Conservation (phyloP, 768 basidiomycete genomes). For the Pleurotus tuoliensis region DNA sequence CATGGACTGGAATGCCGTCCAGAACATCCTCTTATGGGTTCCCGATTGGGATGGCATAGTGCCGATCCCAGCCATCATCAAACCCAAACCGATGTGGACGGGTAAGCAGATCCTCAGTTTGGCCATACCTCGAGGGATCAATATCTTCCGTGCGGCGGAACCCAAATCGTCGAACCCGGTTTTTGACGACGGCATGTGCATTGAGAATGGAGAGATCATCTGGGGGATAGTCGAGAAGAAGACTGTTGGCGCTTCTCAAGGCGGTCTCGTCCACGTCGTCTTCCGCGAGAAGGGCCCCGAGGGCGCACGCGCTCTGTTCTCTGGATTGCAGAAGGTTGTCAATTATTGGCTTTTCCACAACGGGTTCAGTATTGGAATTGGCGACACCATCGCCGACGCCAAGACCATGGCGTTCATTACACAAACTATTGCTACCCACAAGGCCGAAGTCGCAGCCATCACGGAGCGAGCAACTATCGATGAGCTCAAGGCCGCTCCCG, state of each 20-base stretch:
- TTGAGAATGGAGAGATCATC: conserved; percentile 95
- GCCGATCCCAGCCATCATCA: conserved; percentile 91
- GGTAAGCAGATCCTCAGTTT: conserved; percentile 95
- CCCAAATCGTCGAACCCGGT: conserved; percentile 77
- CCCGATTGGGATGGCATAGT: conserved; percentile 95
- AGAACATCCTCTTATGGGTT: conserved; percentile 97
- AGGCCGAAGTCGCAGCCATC: conserved; percentile 71
- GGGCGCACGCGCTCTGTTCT: conserved; percentile 85
- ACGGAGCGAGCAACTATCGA: conserved; percentile 86
- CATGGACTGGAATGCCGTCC: conserved; percentile 92
- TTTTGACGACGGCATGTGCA: conserved; percentile 90
- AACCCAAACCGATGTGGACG: conserved; percentile 96
- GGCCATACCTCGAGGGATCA: conserved; percentile 93
- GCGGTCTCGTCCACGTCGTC: conserved; percentile 92
- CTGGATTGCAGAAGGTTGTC: conserved; percentile 91
- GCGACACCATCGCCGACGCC: conserved; percentile 93
- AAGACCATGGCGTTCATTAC: conserved; percentile 87
- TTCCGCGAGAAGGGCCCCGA: conserved; percentile 98
- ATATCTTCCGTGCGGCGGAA: conserved; percentile 79
- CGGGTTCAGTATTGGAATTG: conserved; percentile 98
- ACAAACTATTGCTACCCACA: conserved; percentile 75
- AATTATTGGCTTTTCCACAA: conserved; percentile 99
- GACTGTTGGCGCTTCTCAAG: conserved; percentile 94
- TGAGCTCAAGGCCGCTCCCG: conserved; percentile 83
- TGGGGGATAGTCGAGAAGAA: conserved; percentile 98